Evolutionary conservation across 306 rosid genomes (phyloP).

Genomic region (Fagus sylvatica): DNA sequence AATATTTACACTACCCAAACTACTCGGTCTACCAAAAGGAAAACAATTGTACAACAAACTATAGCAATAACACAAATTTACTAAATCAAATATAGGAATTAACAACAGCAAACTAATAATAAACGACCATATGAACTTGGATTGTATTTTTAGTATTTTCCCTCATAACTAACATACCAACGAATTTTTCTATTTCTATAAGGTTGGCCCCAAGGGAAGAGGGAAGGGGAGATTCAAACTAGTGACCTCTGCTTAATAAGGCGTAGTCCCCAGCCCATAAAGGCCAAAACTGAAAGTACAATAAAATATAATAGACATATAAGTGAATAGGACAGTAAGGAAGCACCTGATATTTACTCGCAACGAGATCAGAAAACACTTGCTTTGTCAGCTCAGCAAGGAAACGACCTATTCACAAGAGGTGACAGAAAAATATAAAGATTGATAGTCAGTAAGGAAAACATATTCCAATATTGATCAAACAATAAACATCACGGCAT

Average conservation of each 20-base stretch:
- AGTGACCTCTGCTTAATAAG: no score
- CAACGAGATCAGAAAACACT: slow-evolving; percentile 89
- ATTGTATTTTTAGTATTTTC: background rate
- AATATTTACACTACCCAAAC: background rate
- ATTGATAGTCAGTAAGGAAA: background rate
- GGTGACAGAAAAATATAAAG: background rate
- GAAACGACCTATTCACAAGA: slow-evolving; percentile 69
- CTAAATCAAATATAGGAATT: background rate
- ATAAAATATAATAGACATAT: background rate
- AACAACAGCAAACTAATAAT: background rate
- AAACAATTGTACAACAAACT: background rate
- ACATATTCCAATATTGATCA: background rate
- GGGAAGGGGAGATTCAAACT: no score
- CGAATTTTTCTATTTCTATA: background rate
- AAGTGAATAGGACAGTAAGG: slow-evolving; percentile 16
- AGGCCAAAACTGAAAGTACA: background rate
- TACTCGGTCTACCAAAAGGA: background rate
- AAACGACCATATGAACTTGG: background rate
- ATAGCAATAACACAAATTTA: no score
- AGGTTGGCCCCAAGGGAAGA: no score
- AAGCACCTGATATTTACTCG: slow-evolving; percentile 95
- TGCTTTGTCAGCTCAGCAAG: slow-evolving; percentile 92
- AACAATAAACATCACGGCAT: no score
- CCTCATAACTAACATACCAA: background rate
- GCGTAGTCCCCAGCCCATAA: background rate